Percentiles rank a stretch among this genome's conserved stretches.
phyloP scores from a whole-genome alignment of 83 land plant genomes.

The Thuja plicata region DNA sequence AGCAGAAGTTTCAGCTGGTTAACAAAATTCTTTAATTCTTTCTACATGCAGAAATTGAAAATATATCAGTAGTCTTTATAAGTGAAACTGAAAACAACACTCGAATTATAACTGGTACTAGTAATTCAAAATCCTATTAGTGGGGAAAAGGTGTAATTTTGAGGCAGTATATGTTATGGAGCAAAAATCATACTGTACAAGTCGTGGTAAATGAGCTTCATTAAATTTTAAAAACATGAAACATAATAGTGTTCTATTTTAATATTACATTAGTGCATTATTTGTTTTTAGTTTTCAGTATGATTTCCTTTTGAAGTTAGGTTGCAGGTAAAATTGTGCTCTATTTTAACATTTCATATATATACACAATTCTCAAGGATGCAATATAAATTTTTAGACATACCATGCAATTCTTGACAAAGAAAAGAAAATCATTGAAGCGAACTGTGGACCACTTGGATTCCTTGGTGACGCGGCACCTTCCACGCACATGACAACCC shows the following conservation, averaged over 20 bases:
- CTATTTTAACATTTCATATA: background rate
- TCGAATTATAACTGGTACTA: background rate
- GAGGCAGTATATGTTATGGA: background rate
- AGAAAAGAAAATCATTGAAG: constrained; percentile 10
- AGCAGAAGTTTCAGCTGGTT: background rate
- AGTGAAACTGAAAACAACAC: background rate
- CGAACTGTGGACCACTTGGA: constrained; percentile 12
- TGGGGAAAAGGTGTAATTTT: too few species aligned
- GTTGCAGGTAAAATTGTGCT: background rate
- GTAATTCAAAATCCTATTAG: background rate
- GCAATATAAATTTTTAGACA: background rate
- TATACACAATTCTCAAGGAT: background rate
- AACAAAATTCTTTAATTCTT: background rate
- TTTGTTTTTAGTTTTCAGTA: background rate
- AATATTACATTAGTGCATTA: background rate
- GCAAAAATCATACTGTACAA: background rate
- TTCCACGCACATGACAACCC: background rate
- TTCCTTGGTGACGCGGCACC: constrained; percentile 11
- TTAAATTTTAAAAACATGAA: background rate
- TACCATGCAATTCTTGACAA: background rate
- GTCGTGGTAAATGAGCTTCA: background rate
- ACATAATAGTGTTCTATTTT: background rate
- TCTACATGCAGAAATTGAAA: background rate
- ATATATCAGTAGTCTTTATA: background rate
- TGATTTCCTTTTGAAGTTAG: background rate